A percentile compares a stretch with the other conserved stretches of the same genome.
Evolutionary conservation across 495 filamentous ascomycete genomes (phyloP).

Genomic region (Clohesyomyces aquaticus): DNA sequence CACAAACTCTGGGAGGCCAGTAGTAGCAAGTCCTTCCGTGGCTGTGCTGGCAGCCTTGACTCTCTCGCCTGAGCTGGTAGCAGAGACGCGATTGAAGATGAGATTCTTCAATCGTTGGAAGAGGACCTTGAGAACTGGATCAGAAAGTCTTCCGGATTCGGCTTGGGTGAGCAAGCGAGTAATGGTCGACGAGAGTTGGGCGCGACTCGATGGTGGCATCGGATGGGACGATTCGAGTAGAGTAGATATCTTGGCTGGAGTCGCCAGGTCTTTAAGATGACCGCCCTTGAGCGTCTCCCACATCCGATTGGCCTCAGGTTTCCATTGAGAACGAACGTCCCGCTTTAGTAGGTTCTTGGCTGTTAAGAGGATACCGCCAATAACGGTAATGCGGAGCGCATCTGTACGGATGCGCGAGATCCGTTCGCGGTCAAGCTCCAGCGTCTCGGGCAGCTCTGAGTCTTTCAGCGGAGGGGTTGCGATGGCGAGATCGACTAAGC

Average conservation of each 20-base stretch:
- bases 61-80: slow-evolving; percentile 76
- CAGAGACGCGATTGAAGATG: slow-evolving; percentile 73
- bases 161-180: slow-evolving; percentile 59
- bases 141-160: slow-evolving; percentile 55
- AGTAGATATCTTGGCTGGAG: slow-evolving; percentile 59
- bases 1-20: slow-evolving; percentile 90
- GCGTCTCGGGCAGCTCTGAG: slow-evolving; percentile 77
- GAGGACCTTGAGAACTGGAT: slow-evolving; percentile 83
- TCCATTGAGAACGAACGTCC: slow-evolving; percentile 89
- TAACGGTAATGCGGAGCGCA: slow-evolving; percentile 74
- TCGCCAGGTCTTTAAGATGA: slow-evolving; percentile 51
- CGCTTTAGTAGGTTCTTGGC: slow-evolving; percentile 95
- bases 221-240: slow-evolving; percentile 78
- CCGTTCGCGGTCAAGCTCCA: slow-evolving; percentile 76
- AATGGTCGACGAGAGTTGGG: slow-evolving; percentile 60
- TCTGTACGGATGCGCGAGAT: slow-evolving; percentile 67
- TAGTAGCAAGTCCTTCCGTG: slow-evolving; percentile 75
- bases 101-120: slow-evolving; percentile 74
- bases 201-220: slow-evolving; percentile 71
- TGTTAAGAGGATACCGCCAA: slow-evolving; percentile 81
- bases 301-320: slow-evolving; percentile 78
- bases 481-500: slow-evolving; percentile 67
- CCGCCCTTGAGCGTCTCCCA: slow-evolving; percentile 48
- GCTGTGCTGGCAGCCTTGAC: slow-evolving; percentile 80
- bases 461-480: slow-evolving; percentile 59